These are phyloP conservation scores for Ceratobasidium sp. DNA, from an alignment of 1,284 basidiomycete genomes.

Conservation along the genomic window DNA sequence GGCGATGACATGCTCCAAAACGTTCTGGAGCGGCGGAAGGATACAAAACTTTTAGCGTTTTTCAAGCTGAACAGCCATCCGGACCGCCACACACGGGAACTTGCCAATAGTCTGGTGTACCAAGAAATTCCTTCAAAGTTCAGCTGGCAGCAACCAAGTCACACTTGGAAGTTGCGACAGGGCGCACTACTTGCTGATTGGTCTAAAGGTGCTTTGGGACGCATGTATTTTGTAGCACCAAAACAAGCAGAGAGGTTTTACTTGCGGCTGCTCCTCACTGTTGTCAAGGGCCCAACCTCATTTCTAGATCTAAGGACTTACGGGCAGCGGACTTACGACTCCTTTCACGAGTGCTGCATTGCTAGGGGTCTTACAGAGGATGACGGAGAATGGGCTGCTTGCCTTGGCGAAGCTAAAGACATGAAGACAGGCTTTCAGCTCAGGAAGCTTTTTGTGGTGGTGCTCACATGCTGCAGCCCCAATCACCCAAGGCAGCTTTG, in stretches of 20 bases:
- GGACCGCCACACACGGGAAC: conserved; percentile 50
- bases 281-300: conserved; percentile 57
- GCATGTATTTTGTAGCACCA: conserved; percentile 59
- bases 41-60: too few species aligned
- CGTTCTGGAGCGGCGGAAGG: conserved; percentile 57
- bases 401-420: conserved; percentile 60
- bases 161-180: conserved; percentile 54
- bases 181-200: not conserved
- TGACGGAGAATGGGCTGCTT: conserved; percentile 62
- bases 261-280: conserved; percentile 58
- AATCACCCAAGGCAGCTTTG: conserved; percentile 59
- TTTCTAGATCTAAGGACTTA: conserved; percentile 58
- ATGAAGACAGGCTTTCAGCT: conserved; percentile 61
- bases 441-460: conserved; percentile 60
- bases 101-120: conserved; percentile 57
- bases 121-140: conserved; percentile 61
- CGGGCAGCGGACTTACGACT: conserved; percentile 52
- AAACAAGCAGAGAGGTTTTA: conserved; percentile 59
- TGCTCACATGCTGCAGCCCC: conserved; percentile 58
- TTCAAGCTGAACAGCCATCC: conserved; percentile 60
- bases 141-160: conserved; percentile 49
- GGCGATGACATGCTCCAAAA: conserved; percentile 54
- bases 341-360: conserved; percentile 59
- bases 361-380: conserved; percentile 62
- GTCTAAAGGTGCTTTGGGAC: conserved; percentile 55